phyloP scores from a whole-genome alignment of 805 yeast species.

The Lipomyces chichibuensis region DNA sequence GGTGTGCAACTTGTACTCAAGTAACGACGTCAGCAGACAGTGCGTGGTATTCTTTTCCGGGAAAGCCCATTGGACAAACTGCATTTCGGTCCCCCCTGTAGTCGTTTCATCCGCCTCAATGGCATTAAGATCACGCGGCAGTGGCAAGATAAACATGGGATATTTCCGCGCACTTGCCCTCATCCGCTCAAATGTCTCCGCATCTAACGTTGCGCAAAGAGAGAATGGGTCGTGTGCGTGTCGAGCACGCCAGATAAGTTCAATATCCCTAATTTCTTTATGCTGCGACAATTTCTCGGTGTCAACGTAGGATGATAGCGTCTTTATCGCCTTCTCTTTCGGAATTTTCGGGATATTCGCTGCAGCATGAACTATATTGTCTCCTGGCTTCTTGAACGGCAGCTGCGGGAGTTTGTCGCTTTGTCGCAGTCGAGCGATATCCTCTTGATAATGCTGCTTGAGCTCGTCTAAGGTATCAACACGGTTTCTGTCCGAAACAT shows the following conservation, averaged over 20 bases:
- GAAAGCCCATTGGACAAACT: constrained; percentile 91
- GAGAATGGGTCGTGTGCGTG: constrained; percentile 63
- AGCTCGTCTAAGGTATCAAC: constrained; percentile 59
- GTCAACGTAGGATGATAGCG: constrained; percentile 70
- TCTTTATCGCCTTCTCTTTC: constrained; percentile 55
- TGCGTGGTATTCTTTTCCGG: constrained; percentile 83
- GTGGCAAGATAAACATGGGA: constrained; percentile 87
- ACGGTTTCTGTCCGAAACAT: constrained; percentile 43
- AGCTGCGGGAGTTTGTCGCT: constrained; percentile 48
- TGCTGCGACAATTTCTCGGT: constrained; percentile 64
- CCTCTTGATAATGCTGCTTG: constrained; percentile 62
- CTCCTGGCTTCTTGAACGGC: not conserved
- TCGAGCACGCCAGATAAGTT: constrained; percentile 85
- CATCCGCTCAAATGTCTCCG: constrained; percentile 63
- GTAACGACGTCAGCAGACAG: constrained; percentile 86
- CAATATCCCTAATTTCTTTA: constrained; percentile 60
- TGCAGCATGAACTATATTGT: constrained; percentile 2
- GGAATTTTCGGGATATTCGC: constrained; percentile 42
- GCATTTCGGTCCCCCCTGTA: constrained; percentile 65
- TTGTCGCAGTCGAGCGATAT: constrained; percentile 56
- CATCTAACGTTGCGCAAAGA: constrained; percentile 66
- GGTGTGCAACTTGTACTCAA: constrained; percentile 85
- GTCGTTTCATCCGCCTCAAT: constrained; percentile 14
- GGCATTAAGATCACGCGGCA: constrained; percentile 60
- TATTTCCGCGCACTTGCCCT: constrained; percentile 66